Evolutionary conservation across 2,329 filamentous ascomycete species (phyloP), one percentile per base, ranked within the genome.

Genomic region (Xylaria sp.): DNA sequence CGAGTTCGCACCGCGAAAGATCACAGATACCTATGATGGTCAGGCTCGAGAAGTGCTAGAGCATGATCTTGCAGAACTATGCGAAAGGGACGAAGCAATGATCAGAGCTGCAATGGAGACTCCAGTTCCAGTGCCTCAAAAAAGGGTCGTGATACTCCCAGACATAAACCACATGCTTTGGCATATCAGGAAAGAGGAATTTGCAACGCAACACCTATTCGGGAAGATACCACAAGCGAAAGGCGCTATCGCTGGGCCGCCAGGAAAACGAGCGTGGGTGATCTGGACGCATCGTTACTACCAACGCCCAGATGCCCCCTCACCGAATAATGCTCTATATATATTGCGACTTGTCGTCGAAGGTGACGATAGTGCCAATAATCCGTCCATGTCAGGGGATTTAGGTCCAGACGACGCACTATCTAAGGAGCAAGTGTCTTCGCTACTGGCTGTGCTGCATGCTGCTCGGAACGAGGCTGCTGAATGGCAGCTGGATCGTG

Each of bases 151-250:
- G 2, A 54, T 68, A 10, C 44, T 68, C 15, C 60, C 64, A 2
- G 54, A 67, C 13, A 23, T 68, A 1, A 60, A 64, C 13, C 64
- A 68, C 11, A 68, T 67, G 62, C 55, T 68, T 5, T 68, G 62
- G 64, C 65, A 68, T 56, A 66, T 68, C 37, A 29, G 62, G 17
- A 68, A 67, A 33, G 66, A 59, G 29, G 65, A 68, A 10, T 68
- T 65, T 44, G 64, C 56, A 2, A 64, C 55, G 1, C 15, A 55
- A 0, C 29, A 66, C 43, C 4, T 67, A 15, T 69, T 67, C 23
- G 55, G 48, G 0, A 60, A 58, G 37, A 63, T 1, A 10, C 31
- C 62, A 1, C 13, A 33, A 4, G 58, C 52, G 1, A 66, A 65
- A 31, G 65, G 66, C 2, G 65, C 56, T 2, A 66, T 67, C n/a